Evolutionary conservation across 2,329 filamentous ascomycete genomes (phyloP).

Genomic region (Sporothrix globosa): DNA sequence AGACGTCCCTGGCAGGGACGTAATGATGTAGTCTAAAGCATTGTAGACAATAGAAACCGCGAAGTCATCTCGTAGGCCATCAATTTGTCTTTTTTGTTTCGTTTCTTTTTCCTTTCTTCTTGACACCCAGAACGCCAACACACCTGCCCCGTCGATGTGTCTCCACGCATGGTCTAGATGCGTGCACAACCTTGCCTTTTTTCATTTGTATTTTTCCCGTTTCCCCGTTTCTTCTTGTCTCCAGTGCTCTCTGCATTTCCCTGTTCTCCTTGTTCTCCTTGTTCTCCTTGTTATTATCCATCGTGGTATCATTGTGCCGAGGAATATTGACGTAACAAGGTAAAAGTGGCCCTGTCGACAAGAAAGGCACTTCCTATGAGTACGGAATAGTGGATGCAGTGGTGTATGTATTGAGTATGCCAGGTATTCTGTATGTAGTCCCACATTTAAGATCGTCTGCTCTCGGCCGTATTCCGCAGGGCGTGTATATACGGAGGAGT

Average conservation of each 20-base stretch:
- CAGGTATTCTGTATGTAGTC: not conserved
- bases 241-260: not conserved
- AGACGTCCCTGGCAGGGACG: no score
- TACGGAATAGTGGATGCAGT: not conserved
- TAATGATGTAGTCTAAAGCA: no score
- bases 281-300: no score
- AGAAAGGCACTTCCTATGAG: no score
- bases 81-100: no score
- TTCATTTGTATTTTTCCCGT: not conserved
- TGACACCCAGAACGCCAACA: no score
- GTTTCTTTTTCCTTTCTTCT: no score
- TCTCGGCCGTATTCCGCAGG: slow-evolving; percentile 15
- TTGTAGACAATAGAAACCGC: no score
- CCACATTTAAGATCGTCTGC: not conserved
- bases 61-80: no score
- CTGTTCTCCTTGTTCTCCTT: not conserved
- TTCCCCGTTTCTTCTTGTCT: not conserved
- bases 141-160: not conserved
- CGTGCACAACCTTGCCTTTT: not conserved
- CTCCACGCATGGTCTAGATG: no score
- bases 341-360: not conserved
- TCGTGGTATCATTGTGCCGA: slow-evolving; percentile 11
- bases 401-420: not conserved
- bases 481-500: not conserved
- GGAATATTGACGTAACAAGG: not conserved